Percentiles rank a stretch among this genome's conserved stretches.
Evolutionary conservation across 1,139 yeast genomes (phyloP).

Genomic region (Wickerhamomyces sp.): DNA sequence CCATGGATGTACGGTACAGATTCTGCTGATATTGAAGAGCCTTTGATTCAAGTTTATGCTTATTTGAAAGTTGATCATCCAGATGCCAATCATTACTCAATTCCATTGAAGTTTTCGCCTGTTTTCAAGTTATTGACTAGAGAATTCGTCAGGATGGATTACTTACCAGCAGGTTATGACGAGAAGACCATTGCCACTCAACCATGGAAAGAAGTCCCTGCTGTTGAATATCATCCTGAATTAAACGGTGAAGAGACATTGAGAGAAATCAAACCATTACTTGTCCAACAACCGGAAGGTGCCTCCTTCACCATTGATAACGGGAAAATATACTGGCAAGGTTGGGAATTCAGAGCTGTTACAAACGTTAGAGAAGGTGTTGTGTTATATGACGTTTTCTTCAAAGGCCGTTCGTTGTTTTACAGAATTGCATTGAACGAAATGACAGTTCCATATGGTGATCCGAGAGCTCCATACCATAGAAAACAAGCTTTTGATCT

Average conservation of each 20-base stretch:
- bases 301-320: conserved; percentile 69
- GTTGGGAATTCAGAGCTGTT: conserved; percentile 80
- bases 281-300: conserved; percentile 80
- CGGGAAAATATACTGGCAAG: conserved; percentile 74
- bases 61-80: conserved; percentile 69
- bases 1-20: conserved; percentile 93
- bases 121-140: conserved; percentile 65
- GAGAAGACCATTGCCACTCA: conserved; percentile 48
- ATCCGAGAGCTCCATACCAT: conserved; percentile 85
- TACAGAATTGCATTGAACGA: conserved; percentile 78
- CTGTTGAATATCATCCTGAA: conserved; percentile 71
- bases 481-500: conserved; percentile 90
- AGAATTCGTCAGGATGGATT: conserved; percentile 72
- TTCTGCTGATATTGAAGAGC: conserved; percentile 34
- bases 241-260: conserved; percentile 50
- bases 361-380: conserved; percentile 81
- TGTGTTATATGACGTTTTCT: conserved; percentile 69
- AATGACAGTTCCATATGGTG: conserved; percentile 93
- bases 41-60: conserved; percentile 71
- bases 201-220: conserved; percentile 56
- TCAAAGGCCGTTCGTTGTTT: conserved; percentile 77
- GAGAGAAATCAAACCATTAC: conserved; percentile 71
- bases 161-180: conserved; percentile 69
- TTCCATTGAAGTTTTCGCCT: conserved; percentile 79
- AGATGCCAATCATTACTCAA: conserved; percentile 81